These are phyloP conservation scores for Talaromyces albobiverticillius DNA, from an alignment of 2,329 filamentous ascomycete genomes.

Conservation along the genomic window DNA sequence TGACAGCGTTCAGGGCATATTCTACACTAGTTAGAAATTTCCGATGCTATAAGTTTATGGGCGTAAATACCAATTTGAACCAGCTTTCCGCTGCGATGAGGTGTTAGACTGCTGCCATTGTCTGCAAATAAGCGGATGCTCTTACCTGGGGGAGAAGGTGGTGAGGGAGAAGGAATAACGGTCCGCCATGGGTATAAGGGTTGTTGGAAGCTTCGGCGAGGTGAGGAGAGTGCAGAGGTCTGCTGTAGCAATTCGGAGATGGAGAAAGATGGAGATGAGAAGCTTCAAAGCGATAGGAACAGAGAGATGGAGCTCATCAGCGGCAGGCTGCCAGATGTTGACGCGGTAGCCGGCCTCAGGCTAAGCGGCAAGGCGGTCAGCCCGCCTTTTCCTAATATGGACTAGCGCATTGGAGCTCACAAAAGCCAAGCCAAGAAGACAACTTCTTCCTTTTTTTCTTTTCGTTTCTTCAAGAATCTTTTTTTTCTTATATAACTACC, in stretches of 20 bases:
- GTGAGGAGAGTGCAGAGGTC: background rate
- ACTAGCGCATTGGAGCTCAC: constrained; percentile 8
- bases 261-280: constrained; percentile 20
- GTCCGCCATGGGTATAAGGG: constrained; percentile 72
- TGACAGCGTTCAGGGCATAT: constrained; percentile 98
- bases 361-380: constrained; percentile 20
- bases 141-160: constrained; percentile 98
- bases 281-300: constrained; percentile 22
- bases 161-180: constrained; percentile 99
- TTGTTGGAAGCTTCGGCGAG: constrained; percentile 16
- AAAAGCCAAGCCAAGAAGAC: constrained; percentile 2
- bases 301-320: constrained; percentile 11
- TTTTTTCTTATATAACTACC: background rate
- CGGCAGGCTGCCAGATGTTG: constrained; percentile 32
- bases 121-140: constrained; percentile 21
- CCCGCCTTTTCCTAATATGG: background rate
- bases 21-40: constrained; percentile 55
- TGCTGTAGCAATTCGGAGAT: constrained; percentile 1
- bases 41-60: constrained; percentile 13
- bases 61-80: constrained; percentile 80
- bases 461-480: constrained; percentile 1
- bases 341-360: constrained; percentile 23
- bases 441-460: constrained; percentile 19
- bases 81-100: constrained; percentile 77
- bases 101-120: constrained; percentile 43